Conservation (phyloP, 768 basidiomycete genomes). For the Hericium erinaceus region DNA sequence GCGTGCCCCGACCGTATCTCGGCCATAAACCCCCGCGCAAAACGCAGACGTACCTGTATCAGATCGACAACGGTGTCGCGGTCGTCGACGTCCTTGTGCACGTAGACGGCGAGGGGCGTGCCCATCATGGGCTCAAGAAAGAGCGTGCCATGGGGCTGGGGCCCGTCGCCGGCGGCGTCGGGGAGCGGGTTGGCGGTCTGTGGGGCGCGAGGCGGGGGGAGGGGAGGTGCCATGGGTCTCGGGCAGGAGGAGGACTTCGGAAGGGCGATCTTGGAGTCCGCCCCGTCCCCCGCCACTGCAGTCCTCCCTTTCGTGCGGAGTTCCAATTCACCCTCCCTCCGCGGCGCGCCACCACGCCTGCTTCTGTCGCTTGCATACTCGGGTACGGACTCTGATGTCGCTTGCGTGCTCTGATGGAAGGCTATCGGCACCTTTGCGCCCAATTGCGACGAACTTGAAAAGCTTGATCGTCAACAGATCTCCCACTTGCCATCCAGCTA, state of each 20-base stretch:
- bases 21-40: background rate
- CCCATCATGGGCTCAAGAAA: constrained; percentile 84
- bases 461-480: too few species aligned
- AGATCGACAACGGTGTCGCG: constrained; percentile 53
- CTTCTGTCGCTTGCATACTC: background rate
- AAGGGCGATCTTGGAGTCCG: constrained; percentile 16
- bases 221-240: constrained; percentile 81
- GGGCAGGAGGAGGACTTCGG: constrained; percentile 14
- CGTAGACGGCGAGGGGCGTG: constrained; percentile 60
- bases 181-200: constrained; percentile 20
- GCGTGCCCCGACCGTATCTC: background rate
- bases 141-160: constrained; percentile 25
- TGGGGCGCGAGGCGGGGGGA: constrained; percentile 44
- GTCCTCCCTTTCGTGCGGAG: constrained; percentile 10
- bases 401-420: too few species aligned
- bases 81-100: constrained; percentile 75
- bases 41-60: constrained; percentile 47
- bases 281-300: background rate
- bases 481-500: too few species aligned
- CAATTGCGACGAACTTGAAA: too few species aligned
- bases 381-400: too few species aligned
- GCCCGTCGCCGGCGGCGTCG: constrained; percentile 21
- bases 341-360: background rate
- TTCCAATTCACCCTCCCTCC: background rate
- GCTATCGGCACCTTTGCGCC: too few species aligned